phyloP scores from a whole-genome alignment of 2,329 filamentous ascomycete species.

The Cucurbitaria berberidis region DNA sequence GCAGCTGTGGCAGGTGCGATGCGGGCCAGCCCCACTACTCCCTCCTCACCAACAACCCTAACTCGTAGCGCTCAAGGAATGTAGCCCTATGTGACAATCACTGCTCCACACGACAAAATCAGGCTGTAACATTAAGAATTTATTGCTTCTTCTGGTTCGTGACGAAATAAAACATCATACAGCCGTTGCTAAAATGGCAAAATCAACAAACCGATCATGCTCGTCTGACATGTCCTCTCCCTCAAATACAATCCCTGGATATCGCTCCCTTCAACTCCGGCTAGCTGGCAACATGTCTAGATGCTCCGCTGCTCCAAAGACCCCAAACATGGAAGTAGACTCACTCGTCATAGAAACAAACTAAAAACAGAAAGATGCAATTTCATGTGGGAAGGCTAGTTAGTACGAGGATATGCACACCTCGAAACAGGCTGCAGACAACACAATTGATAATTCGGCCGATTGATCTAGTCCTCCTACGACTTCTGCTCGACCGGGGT shows the following conservation, averaged over 20 bases:
- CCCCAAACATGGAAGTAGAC: neutral
- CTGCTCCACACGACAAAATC: neutral
- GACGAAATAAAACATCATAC: conserved; percentile 8
- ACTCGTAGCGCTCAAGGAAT: neutral
- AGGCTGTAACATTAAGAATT: neutral
- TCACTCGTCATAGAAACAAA: no score
- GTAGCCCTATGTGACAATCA: neutral
- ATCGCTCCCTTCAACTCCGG: neutral
- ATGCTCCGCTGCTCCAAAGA: neutral
- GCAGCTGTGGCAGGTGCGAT: conserved; percentile 14
- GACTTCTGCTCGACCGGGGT: conserved; percentile 47
- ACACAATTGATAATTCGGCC: neutral
- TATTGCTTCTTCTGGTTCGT: conserved; percentile 15
- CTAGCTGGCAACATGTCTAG: neutral
- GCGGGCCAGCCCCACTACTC: conserved; percentile 11
- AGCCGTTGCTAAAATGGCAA: conserved; percentile 6
- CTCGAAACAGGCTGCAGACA: neutral
- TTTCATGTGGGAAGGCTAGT: neutral
- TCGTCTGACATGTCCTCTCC: conserved; percentile 1
- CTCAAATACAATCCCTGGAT: neutral
- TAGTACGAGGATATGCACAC: neutral
- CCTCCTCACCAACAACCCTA: neutral
- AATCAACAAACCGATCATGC: neutral
- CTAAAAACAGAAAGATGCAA: no score
- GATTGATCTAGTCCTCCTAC: conserved; percentile 17